A percentile compares a stretch with the other conserved stretches of the same genome.
Conservation (phyloP, 2,329 filamentous ascomycete species). For the Xylogone sp. region DNA sequence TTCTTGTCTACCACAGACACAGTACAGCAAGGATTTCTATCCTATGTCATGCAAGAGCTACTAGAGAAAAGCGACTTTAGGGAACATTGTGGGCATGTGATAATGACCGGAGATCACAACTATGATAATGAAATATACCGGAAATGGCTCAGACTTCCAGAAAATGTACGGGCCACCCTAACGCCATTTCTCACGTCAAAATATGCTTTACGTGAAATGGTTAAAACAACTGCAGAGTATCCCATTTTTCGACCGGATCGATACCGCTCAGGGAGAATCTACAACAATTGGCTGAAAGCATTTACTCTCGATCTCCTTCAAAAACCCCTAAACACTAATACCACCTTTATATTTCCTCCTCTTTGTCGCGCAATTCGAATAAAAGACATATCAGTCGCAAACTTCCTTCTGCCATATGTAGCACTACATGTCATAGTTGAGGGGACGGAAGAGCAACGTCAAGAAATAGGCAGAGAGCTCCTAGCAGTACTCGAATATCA, state of each 20-base stretch:
- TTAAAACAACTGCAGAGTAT: constrained; percentile 53
- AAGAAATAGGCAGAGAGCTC: constrained; percentile 69
- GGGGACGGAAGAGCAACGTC: constrained; percentile 58
- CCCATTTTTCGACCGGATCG: constrained; percentile 57
- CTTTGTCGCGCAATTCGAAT: constrained; percentile 78
- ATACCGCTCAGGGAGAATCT: constrained; percentile 58
- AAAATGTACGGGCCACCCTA: constrained; percentile 74
- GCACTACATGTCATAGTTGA: constrained; percentile 79
- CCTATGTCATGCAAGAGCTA: constrained; percentile 91
- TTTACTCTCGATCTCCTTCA: constrained; percentile 81
- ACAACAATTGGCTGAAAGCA: constrained; percentile 76
- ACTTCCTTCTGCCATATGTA: constrained; percentile 85
- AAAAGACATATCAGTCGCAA: constrained; percentile 80
- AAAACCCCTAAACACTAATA: constrained; percentile 70
- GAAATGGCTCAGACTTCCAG: constrained; percentile 76
- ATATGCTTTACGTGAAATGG: constrained; percentile 68
- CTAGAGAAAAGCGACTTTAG: constrained; percentile 74
- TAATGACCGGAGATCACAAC: constrained; percentile 30
- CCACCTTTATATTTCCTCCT: constrained; percentile 74
- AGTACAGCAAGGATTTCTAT: constrained; percentile 82
- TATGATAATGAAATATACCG: constrained; percentile 57
- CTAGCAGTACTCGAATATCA: constrained; percentile 65
- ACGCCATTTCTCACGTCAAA: constrained; percentile 83
- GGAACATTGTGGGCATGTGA: constrained; percentile 36
- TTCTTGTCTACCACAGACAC: constrained; percentile 90